Evolutionary conservation across 208 protist genomes (phyloP).

Genomic region (Trypanosoma conorhini): DNA sequence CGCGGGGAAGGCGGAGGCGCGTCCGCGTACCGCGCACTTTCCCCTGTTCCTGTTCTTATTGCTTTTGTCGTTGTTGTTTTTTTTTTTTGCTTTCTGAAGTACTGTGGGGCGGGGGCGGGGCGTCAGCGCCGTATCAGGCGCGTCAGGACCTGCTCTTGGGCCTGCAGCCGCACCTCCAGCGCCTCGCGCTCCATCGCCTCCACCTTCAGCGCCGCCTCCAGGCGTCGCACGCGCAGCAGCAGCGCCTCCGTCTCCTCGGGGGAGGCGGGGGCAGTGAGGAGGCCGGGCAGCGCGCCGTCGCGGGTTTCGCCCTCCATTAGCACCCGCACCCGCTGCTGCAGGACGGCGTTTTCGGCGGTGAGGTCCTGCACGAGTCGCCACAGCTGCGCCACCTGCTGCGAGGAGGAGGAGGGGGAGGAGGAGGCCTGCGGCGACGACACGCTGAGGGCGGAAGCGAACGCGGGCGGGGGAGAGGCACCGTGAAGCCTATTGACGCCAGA

Average conservation of each 20-base stretch:
- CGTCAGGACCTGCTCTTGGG: slow-evolving; percentile 42
- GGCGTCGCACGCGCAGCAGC: slow-evolving; percentile 34
- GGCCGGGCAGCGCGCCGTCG: slow-evolving; percentile 9
- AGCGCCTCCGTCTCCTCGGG: slow-evolving; percentile 21
- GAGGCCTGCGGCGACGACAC: neutral
- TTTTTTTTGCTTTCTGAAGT: slow-evolving; percentile 2
- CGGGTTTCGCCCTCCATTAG: slow-evolving; percentile 32
- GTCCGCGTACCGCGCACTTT: neutral
- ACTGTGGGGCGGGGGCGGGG: too few species aligned
- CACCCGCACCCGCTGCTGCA: slow-evolving; percentile 41
- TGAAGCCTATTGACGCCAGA: too few species aligned
- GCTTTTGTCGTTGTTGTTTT: slow-evolving; percentile 6
- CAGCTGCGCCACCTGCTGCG: slow-evolving; percentile 16
- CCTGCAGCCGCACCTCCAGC: slow-evolving; percentile 36
- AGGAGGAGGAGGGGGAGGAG: slow-evolving; percentile 5
- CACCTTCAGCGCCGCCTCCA: slow-evolving; percentile 49
- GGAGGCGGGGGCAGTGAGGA: neutral
- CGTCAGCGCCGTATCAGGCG: slow-evolving; percentile 15
- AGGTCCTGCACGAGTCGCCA: slow-evolving; percentile 38
- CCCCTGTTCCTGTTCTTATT: neutral
- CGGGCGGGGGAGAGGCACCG: too few species aligned
- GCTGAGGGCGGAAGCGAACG: neutral
- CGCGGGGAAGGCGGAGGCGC: too few species aligned
- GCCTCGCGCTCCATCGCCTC: slow-evolving; percentile 50
- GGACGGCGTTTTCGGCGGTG: slow-evolving; percentile 40